Base-by-base conservation (phyloP, 1,284 basidiomycete genomes). In the Phellopilus nigrolimitatus region DNA sequence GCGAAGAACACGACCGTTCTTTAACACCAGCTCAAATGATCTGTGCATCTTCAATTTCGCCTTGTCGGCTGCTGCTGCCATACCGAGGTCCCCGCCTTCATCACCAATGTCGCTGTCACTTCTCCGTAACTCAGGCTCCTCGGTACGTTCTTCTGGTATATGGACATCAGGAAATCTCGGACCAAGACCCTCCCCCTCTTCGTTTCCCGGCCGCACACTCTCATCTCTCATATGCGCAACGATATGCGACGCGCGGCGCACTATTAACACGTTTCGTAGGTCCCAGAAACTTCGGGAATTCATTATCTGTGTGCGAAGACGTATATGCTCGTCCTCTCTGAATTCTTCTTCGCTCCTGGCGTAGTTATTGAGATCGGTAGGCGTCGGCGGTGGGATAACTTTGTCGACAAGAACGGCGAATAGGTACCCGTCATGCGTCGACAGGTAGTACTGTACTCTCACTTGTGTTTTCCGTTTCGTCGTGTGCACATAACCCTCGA, bases 401-500 rank as follows among this genome's bases (percentile, higher is more conserved):
- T 73, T 68, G 1, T 71, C 57, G 9, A 78, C 69, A 15, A 67
- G 60, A 42, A 86, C 60, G 9, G 79, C 71, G 66, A 91, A 92
- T 17, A 93, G 66, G 60, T 80, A 79, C 2, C 87, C 84, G 50
- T 85, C 78, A 61, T 93, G 88, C 5, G 80, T 81, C 25, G 76
- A 70, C 15, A 94, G 70, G 66, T 93, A 94, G 5, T 87, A 62
- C 6, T 74, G 70, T 45, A 83, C 80, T 54, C 75, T 80, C 25
- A 68, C 64, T 56, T 83, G 80, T 28, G 78, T 74, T 50, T 79
- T 80, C 0, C 80, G 73, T 55, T 76, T 79, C 61, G 91, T 76
- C 47, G 85, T 82, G 52, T 87, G 78, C 30, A 91, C 67, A 65
- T 86, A 93, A 1, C 91, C 91, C 66, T 94, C 91, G 40, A 93